Evolutionary conservation across 2,329 filamentous ascomycete genomes (phyloP), one percentile per base, ranked within the genome.

Genomic region (Claviceps africana): DNA sequence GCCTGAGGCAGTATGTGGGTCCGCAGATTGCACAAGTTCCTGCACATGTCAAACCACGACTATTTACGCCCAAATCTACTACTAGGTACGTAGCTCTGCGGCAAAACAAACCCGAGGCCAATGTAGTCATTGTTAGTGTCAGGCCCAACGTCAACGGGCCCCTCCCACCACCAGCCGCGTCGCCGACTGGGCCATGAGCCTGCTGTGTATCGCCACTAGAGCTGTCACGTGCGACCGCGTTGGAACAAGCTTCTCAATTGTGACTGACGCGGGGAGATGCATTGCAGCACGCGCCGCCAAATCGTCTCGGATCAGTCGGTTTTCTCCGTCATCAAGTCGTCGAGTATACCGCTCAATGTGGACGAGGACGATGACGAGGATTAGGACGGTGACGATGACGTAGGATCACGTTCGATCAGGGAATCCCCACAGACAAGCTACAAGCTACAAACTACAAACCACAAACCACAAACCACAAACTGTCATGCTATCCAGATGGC

Each of bases 1-100:
- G 56, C 56, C 56, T 58, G 54, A 57, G 57, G 56, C 57, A 48
- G 7, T 33, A 25, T n/a, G 8, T n/a, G 35, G 35, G 6, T 17
- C 35, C 35, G n/a, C 35, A 37, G 8, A 5, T 6, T 37, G 35
- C 35, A 37, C 35, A 37, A 37, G n/a, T 37, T 37, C 35, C 17
- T 37, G 35, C 35, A 37, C 4, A 28, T 46, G 30, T 22, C 45
- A 40, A 42, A 37, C 35, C 35, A 37, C 35, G 17, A 37, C 35
- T 37, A 37, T 15, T 6, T 17, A n/a, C 35, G 17, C 17, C 35
- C 8, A 25, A 25, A 25, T 25, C 25, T 5, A 25, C 25, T 5
- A 3, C 25, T 17, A 21, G 48, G 37, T 44, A 44, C 7, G 11
- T 8, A n/a, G 22, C 9, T 28, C n/a, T 28, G 17, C 30, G 39